Base-by-base conservation (phyloP, 257 asterid genomes). In the Craterostigma plantagineum region DNA sequence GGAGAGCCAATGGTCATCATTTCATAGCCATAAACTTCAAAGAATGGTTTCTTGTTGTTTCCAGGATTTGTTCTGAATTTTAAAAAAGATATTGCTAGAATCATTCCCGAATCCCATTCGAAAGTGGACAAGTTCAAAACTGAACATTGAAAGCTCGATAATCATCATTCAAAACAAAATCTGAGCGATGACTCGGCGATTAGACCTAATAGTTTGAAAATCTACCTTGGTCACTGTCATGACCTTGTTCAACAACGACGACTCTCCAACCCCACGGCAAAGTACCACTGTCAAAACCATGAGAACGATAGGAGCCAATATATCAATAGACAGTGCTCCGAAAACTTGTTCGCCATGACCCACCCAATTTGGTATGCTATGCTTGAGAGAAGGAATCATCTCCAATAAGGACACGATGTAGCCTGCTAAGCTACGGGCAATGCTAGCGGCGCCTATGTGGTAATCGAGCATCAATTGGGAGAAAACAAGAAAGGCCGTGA, bases 381-480 rank as follows among this genome's bases (percentile, higher is more conserved):
- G 68, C 53, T 65, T 66, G 68, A 82, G 49, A 63, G 63, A 54
- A 3, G 95, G 98, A 58, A 87, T 64, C 54, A 82, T 74, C 75
- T 87, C 98, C 56, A 87, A 41, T 27, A 84, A 53, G 18, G 74
- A 46, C 52, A 82, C 69, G 46, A 75, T 57, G 60, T 87, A 87
- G 67, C 98, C 59, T 6, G 95, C 92, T 65, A 87, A 79, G 63
- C 98, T 87, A 48, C 95, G 98, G 7, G 98, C 98, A 55, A 87
- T 72, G 58, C 93, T 82, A 61, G 98, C 98, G 1, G 98, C 98
- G 43, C 93, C 98, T 50, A 87, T 87, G 55, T 82, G 95, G 64
- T 82, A 87, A 58, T 87, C 98, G 27, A 87, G 70, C 95, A 87
- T 87, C 71, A 87, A 65, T 55, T 87, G 98, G 51, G 79, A 35